A percentile compares a stretch with the other conserved stretches of the same genome.
phyloP scores from a whole-genome alignment of 495 filamentous ascomycete species.

The Aspergillus taichungensis region DNA sequence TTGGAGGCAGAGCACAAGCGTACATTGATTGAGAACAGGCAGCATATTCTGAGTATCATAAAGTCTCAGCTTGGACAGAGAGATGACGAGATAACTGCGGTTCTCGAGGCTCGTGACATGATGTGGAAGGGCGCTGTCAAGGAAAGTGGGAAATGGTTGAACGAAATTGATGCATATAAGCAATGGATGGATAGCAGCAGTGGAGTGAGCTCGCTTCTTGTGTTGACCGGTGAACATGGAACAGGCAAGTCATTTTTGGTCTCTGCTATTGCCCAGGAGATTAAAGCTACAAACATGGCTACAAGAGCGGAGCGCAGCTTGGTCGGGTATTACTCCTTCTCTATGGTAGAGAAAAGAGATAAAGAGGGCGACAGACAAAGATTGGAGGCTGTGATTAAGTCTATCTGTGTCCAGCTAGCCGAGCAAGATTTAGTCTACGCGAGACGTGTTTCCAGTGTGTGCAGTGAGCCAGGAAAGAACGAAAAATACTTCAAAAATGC shows the following conservation, averaged over 20 bases:
- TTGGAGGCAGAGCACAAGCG: conserved; percentile 8
- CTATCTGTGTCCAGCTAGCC: conserved; percentile 12
- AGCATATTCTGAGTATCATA: conserved; percentile 2
- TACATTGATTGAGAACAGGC: conserved; percentile 1
- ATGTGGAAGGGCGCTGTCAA: conserved; percentile 9
- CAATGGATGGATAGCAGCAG: conserved; percentile 6
- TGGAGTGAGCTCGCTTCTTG: conserved; percentile 4
- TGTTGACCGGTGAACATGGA: conserved; percentile 12
- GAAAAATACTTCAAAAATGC: conserved; percentile 15
- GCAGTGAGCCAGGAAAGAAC: conserved; percentile 4
- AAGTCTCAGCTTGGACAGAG: conserved; percentile 2
- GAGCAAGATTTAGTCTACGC: conserved; percentile 16
- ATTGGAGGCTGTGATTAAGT: conserved; percentile 13
- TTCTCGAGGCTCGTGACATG: conserved; percentile 4
- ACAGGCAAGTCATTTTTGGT: conserved; percentile 14
- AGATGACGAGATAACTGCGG: conserved; percentile 1
- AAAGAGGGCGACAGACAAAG: conserved; percentile 10
- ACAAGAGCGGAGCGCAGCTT: conserved; percentile 8
- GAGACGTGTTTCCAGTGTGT: conserved; percentile 8
- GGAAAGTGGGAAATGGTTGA: conserved; percentile 10
- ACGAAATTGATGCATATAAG: conserved; percentile 4
- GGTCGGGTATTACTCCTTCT: conserved; percentile 17
- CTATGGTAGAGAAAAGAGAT: conserved; percentile 5
- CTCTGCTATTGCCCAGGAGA: conserved; percentile 12
- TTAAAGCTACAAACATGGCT: conserved; percentile 3